Percentiles rank a stretch among this genome's conserved stretches.
Evolutionary conservation across 1,139 yeast genomes (phyloP).

Genomic region (Geotrichum australiense): DNA sequence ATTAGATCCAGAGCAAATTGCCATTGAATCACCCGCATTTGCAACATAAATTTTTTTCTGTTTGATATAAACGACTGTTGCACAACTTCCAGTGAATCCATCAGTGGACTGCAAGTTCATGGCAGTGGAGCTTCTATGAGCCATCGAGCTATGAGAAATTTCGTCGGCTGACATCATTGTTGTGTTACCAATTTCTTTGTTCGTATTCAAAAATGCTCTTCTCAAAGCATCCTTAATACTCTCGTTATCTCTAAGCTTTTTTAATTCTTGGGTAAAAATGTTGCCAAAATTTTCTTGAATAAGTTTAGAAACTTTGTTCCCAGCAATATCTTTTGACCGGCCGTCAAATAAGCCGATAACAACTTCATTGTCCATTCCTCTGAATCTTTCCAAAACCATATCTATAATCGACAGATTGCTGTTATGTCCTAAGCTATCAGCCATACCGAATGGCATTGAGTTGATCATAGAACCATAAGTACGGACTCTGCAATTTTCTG

Average conservation of each 20-base stretch:
- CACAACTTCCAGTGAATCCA: slow-evolving; percentile 73
- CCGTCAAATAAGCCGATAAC: slow-evolving; percentile 87
- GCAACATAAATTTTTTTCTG: slow-evolving; percentile 71
- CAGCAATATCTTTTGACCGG: slow-evolving; percentile 43
- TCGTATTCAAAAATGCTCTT: slow-evolving; percentile 69
- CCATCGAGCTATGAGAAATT: slow-evolving; percentile 29
- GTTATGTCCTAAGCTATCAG: slow-evolving; percentile 73
- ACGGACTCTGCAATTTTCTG: slow-evolving; percentile 74
- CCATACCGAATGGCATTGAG: slow-evolving; percentile 79
- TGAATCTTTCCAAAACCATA: slow-evolving; percentile 76
- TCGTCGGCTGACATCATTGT: slow-evolving; percentile 33
- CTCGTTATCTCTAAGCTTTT: slow-evolving; percentile 41
- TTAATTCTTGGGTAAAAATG: slow-evolving; percentile 57
- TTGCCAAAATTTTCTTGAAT: slow-evolving; percentile 67
- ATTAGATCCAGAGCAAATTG: slow-evolving; percentile 66
- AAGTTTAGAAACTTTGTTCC: slow-evolving; percentile 60
- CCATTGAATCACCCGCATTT: slow-evolving; percentile 86
- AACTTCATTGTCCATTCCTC: slow-evolving; percentile 72
- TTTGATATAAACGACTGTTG: slow-evolving; percentile 70
- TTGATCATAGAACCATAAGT: slow-evolving; percentile 81
- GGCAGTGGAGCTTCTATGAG: slow-evolving; percentile 34
- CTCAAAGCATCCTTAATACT: slow-evolving; percentile 59
- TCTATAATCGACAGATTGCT: slow-evolving; percentile 71
- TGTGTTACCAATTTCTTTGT: slow-evolving; percentile 66
- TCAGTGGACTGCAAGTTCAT: slow-evolving; percentile 44